Base-by-base conservation (phyloP, 1,139 yeast genomes). In the Magnusiomyces tetraspermus region DNA sequence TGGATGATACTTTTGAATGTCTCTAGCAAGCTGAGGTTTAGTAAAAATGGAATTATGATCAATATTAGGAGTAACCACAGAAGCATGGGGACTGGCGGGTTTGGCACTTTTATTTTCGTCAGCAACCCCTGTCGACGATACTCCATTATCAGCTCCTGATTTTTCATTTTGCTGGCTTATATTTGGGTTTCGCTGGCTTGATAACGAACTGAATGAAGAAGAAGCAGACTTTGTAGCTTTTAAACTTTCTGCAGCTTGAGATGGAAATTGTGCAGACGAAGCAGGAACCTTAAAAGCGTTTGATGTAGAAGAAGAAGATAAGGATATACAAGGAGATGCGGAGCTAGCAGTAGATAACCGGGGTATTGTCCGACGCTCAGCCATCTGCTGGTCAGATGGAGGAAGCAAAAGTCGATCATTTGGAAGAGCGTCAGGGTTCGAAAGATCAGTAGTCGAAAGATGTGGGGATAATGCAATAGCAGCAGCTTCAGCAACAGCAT, bases 401-500 rank as follows among this genome's bases (percentile, higher is more conserved):
- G 42, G n/a, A 19, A n/a, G 24, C 8, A 38, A 5, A 5, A 38
- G 42, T 38, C 24, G 22, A 6, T 38, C 42, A 38, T 21, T 38
- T 19, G 42, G 21, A 15, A 13, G 10, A 6, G 3, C n/a, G 5
- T 38, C 42, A 19, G 5, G 21, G n/a, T 8, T 19, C 6, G 42
- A 21, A 21, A 21, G 42, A 19, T 38, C 42, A 5, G 42, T 19
- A 6, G 42, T 19, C 21, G 42, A 19, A 21, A n/a, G 24, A 6
- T 10, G n/a, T 21, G 48, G 48, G 11, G 48, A 45, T 42, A 26
- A 42, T 17, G 24, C 38, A 21, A 31, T 22, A 13, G 48, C 38
- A 22, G 48, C 40, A 17, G 38, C 40, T 17, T 28, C 38, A 19
- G 48, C 48, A n/a, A 45, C 40, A 21, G 48, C 40, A 31, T 45